A percentile compares a stretch with the other conserved stretches of the same genome.
Evolutionary conservation across 768 basidiomycete species (phyloP).

Genomic region (Trametes sanguinea): DNA sequence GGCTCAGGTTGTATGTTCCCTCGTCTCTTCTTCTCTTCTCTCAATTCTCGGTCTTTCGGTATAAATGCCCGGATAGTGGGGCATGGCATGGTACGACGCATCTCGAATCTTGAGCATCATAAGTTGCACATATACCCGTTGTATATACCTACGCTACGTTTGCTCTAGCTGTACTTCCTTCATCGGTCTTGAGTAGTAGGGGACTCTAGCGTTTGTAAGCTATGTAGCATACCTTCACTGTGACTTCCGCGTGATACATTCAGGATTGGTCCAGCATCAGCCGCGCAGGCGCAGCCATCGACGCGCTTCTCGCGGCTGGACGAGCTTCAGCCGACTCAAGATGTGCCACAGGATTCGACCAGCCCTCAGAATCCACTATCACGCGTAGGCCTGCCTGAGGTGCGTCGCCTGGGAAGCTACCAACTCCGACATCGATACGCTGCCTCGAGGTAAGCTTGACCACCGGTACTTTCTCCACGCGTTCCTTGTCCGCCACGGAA

Average conservation of each 20-base stretch:
- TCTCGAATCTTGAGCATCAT: slow-evolving; percentile 8
- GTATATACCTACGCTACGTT: slow-evolving; percentile 18
- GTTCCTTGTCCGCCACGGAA: background rate
- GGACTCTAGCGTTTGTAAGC: slow-evolving; percentile 13
- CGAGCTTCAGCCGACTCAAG: too few relatives aligned
- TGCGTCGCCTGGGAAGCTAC: slow-evolving; percentile 1
- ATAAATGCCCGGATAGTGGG: background rate
- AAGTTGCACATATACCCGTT: slow-evolving; percentile 16
- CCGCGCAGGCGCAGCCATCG: background rate
- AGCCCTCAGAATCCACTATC: too few relatives aligned
- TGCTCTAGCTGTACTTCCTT: slow-evolving; percentile 1
- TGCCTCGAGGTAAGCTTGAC: slow-evolving; percentile 1
- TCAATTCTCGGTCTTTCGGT: background rate
- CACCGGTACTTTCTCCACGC: background rate
- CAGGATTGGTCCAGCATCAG: background rate
- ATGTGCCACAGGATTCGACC: too few relatives aligned
- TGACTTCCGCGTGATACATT: background rate
- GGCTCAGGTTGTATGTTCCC: slow-evolving; percentile 2
- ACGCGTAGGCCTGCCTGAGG: background rate
- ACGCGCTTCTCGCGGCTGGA: too few relatives aligned
- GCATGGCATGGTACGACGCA: slow-evolving; percentile 6
- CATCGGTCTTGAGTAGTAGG: background rate
- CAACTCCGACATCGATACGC: background rate
- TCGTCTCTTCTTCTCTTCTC: background rate
- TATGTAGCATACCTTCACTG: slow-evolving; percentile 15